phyloP scores from a whole-genome alignment of 2,329 filamentous ascomycete species.

The Venturia carpophila region DNA sequence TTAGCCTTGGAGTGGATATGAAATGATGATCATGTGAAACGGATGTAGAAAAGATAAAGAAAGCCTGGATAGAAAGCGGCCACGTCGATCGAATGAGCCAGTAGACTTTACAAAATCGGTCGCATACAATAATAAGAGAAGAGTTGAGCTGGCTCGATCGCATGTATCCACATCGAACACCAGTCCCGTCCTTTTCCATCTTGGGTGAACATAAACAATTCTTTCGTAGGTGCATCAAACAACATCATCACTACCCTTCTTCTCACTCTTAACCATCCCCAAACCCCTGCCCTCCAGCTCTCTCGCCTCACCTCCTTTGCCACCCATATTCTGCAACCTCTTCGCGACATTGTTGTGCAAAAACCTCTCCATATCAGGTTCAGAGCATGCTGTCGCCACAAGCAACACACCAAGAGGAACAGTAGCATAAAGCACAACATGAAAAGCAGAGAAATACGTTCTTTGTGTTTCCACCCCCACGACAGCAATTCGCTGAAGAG shows the following conservation, averaged over 20 bases:
- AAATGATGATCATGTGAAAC: background rate
- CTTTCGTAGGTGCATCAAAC: background rate
- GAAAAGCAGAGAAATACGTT: slow-evolving; percentile 22
- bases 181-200: background rate
- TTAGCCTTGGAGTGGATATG: background rate
- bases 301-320: slow-evolving; percentile 12
- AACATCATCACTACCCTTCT: background rate
- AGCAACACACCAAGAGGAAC: slow-evolving; percentile 26
- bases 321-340: slow-evolving; percentile 22
- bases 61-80: too few species aligned
- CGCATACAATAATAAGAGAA: background rate
- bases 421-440: slow-evolving; percentile 25
- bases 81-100: too few species aligned
- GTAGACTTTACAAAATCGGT: too few species aligned
- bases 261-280: background rate
- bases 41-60: background rate
- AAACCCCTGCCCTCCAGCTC: background rate
- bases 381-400: slow-evolving; percentile 22
- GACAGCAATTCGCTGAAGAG: slow-evolving; percentile 22
- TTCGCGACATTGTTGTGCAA: slow-evolving; percentile 25
- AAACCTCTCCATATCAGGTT: slow-evolving; percentile 26
- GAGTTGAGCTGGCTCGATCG: background rate
- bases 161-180: background rate
- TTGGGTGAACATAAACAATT: background rate
- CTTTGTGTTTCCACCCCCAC: slow-evolving; percentile 20